Percentiles rank a stretch among this genome's conserved stretches.
Conservation (phyloP, 805 yeast species). For the Hanseniaspora nectarophila region DNA sequence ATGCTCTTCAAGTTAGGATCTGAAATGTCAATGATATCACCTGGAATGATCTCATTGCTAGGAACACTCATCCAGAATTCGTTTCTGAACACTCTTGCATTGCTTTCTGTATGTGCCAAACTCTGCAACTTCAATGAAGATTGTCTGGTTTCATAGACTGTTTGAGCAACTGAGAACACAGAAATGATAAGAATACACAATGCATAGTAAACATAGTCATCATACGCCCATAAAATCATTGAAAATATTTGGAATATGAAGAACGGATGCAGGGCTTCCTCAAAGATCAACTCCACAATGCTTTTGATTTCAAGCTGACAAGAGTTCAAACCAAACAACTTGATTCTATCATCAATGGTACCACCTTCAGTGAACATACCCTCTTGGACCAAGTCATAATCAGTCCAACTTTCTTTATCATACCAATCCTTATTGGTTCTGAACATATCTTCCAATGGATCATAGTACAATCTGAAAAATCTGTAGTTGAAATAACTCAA, state of each 20-base stretch:
- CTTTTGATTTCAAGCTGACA: conserved; percentile 69
- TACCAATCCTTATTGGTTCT: conserved; percentile 79
- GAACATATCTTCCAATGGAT: conserved; percentile 79
- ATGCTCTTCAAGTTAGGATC: conserved; percentile 63
- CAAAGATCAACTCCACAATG: conserved; percentile 50
- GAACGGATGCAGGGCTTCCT: conserved; percentile 90
- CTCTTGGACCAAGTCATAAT: conserved; percentile 37
- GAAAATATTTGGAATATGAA: conserved; percentile 91
- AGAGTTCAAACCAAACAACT: conserved; percentile 67
- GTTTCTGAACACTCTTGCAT: conserved; percentile 79
- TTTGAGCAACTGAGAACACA: conserved; percentile 60
- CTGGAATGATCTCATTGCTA: conserved; percentile 80
- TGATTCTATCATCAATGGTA: conserved; percentile 50
- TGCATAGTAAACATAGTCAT: conserved; percentile 88
- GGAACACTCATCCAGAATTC: conserved; percentile 80
- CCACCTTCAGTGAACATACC: conserved; percentile 54
- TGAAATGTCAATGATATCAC: conserved; percentile 84
- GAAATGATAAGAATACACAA: conserved; percentile 83
- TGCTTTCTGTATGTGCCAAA: conserved; percentile 64
- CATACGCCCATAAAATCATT: conserved; percentile 80
- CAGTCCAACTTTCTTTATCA: conserved; percentile 58
- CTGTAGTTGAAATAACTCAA: conserved; percentile 68
- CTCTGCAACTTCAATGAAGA: conserved; percentile 61
- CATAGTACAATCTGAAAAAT: conserved; percentile 68
- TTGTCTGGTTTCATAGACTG: conserved; percentile 73